Conservation (phyloP, 2,329 filamentous ascomycete species). For the Pseudopyrenochaeta lycopersici region DNA sequence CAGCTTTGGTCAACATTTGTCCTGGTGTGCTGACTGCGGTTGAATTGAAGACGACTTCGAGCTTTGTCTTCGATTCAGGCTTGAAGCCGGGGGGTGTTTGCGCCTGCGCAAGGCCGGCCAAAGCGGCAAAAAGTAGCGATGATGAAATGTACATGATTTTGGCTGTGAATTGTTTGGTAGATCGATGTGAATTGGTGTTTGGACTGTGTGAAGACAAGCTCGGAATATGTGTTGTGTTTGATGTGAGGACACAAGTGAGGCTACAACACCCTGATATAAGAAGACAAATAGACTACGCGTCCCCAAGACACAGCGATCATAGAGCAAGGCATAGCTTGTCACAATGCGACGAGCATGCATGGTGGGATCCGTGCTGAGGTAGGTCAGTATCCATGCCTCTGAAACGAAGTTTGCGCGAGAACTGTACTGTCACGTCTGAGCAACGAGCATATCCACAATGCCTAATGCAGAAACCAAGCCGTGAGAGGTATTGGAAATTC, state of each 20-base stretch:
- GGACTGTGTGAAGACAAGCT: neutral
- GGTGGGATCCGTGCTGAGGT: slow-evolving; percentile 21
- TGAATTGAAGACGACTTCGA: slow-evolving; percentile 44
- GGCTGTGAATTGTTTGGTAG: neutral
- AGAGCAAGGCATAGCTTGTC: slow-evolving; percentile 28
- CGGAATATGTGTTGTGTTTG: neutral
- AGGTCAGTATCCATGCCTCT: slow-evolving; percentile 21
- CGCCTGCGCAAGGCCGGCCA: slow-evolving; percentile 38
- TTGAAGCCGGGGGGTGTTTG: slow-evolving; percentile 44
- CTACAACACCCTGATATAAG: slow-evolving; percentile 26
- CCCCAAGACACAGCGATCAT: slow-evolving; percentile 20
- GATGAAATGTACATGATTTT: slow-evolving; percentile 38
- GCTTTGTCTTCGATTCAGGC: slow-evolving; percentile 34
- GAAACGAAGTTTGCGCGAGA: slow-evolving; percentile 44
- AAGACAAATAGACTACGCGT: slow-evolving; percentile 28
- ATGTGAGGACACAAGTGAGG: slow-evolving; percentile 1
- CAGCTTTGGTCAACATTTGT: slow-evolving; percentile 36
- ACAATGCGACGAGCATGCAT: slow-evolving; percentile 26
- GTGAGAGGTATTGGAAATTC: neutral
- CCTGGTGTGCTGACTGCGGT: slow-evolving; percentile 41
- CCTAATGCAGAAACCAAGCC: slow-evolving; percentile 17
- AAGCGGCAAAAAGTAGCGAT: slow-evolving; percentile 31
- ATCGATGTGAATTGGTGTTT: neutral
- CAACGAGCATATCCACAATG: slow-evolving; percentile 24
- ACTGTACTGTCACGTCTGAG: slow-evolving; percentile 28